Conservation (phyloP, 1,139 yeast genomes). For the Magnusiomyces suaveolens region DNA sequence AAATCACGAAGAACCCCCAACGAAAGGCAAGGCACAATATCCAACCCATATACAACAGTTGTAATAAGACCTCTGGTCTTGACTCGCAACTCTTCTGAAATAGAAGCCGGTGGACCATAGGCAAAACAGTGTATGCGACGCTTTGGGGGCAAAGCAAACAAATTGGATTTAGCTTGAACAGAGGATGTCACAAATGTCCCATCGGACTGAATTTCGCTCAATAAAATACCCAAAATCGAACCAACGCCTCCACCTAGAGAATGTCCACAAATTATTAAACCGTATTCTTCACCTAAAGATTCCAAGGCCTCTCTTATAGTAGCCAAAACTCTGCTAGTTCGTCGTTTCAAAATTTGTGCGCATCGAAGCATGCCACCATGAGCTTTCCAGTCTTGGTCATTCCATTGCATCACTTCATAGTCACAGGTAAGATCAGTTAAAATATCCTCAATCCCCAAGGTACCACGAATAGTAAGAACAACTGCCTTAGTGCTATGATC, state of each 20-base stretch:
- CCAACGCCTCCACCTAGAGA: conserved; percentile 34
- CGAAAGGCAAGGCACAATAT: conserved; percentile 31
- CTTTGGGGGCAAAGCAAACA: conserved; percentile 24
- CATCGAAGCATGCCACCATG: conserved; percentile 32
- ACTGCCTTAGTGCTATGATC: conserved; percentile 30
- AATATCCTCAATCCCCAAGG: conserved; percentile 31
- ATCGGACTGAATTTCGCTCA: conserved; percentile 20
- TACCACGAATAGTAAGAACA: conserved; percentile 31
- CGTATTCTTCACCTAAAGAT: conserved; percentile 26
- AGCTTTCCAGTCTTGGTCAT: conserved; percentile 25
- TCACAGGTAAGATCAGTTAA: conserved; percentile 32
- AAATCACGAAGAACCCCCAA: conserved; percentile 30
- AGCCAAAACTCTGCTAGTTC: conserved; percentile 23
- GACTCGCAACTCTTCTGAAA: conserved; percentile 25
- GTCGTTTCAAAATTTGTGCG: conserved; percentile 24
- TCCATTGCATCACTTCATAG: conserved; percentile 28
- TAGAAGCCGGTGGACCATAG: conserved; percentile 32
- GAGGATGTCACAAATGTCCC: conserved; percentile 20
- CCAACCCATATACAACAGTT: conserved; percentile 31
- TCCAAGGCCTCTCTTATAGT: conserved; percentile 25
- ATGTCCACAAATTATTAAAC: conserved; percentile 31
- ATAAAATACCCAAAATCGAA: conserved; percentile 26
- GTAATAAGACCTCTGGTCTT: conserved; percentile 26
- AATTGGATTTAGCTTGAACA: conserved; percentile 2
- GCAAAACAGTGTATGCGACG: conserved; percentile 29